A percentile compares a stretch with the other conserved stretches of the same genome.
These are phyloP conservation scores for Allomyces macrogynus DNA, from an alignment of 192 early-diverging fungal species.

Conservation along the genomic window DNA sequence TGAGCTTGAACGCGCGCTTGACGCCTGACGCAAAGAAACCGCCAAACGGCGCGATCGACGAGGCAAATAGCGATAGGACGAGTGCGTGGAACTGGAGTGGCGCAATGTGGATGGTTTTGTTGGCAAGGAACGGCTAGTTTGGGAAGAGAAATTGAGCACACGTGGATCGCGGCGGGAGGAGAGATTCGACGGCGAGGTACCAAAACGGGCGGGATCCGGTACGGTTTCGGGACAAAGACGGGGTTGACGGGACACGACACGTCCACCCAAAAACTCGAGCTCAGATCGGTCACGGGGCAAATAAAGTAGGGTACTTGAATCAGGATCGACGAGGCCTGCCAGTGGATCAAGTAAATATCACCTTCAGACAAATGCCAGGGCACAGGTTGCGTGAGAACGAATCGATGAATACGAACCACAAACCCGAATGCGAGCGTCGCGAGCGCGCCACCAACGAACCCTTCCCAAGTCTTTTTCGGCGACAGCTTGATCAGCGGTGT, in stretches of 20 bases:
- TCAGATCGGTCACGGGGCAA: constrained; percentile 39
- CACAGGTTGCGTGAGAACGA: neutral
- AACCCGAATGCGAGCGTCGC: constrained; percentile 77
- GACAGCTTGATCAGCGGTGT: constrained; percentile 80
- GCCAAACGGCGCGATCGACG: constrained; percentile 88
- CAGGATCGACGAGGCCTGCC: constrained; percentile 18
- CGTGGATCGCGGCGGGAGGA: too few species aligned
- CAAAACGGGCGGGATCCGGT: neutral
- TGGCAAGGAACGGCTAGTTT: constrained; percentile 6
- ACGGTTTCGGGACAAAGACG: constrained; percentile 26
- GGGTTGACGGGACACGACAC: constrained; percentile 35
- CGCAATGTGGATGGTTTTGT: constrained; percentile 43
- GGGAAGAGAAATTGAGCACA: too few species aligned
- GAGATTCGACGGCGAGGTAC: neutral
- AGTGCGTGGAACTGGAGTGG: constrained; percentile 78
- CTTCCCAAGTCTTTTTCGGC: constrained; percentile 97
- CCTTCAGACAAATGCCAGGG: neutral
- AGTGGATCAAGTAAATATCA: constrained; percentile 1
- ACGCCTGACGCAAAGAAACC: constrained; percentile 95
- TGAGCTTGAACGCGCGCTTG: constrained; percentile 92
- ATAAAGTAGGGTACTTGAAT: constrained; percentile 39
- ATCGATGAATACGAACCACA: constrained; percentile 20
- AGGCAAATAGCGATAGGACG: constrained; percentile 75
- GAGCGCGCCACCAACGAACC: constrained; percentile 75
- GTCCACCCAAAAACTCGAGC: constrained; percentile 23